A percentile compares a stretch with the other conserved stretches of the same genome.
Evolutionary conservation across 1,284 basidiomycete genomes (phyloP).

Genomic region (Trametes versicolor): DNA sequence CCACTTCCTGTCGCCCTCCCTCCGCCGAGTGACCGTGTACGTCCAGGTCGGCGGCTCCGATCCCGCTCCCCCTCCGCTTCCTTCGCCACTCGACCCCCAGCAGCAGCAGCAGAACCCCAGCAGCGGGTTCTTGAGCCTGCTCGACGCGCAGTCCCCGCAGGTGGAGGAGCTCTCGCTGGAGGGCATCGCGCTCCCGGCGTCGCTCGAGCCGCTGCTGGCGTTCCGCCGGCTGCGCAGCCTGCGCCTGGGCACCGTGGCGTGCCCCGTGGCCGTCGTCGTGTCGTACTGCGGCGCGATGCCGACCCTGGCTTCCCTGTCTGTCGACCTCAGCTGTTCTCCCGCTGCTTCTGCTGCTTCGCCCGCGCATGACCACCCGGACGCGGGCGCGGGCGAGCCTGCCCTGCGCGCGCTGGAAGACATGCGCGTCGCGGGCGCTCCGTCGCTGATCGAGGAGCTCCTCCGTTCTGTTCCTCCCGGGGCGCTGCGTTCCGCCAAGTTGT

Average conservation of each 20-base stretch:
- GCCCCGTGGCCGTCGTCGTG: conserved; percentile 17
- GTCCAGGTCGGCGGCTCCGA: conserved; percentile 13
- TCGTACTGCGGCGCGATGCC: conserved; percentile 26
- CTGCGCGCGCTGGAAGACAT: conserved; percentile 22
- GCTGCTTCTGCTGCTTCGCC: neutral
- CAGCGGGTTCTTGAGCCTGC: conserved; percentile 5
- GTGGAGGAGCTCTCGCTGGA: conserved; percentile 27
- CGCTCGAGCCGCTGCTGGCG: conserved; percentile 12
- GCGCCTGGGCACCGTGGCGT: conserved; percentile 23
- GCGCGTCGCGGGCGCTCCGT: conserved; percentile 22
- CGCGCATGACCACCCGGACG: neutral
- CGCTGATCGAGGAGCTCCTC: conserved; percentile 25
- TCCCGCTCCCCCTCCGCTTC: neutral
- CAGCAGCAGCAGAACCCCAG: neutral
- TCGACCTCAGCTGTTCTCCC: conserved; percentile 16
- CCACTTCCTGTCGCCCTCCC: conserved; percentile 26
- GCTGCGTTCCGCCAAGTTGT: conserved; percentile 17
- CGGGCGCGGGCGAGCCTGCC: neutral
- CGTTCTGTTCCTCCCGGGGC: conserved; percentile 11
- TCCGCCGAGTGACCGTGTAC: conserved; percentile 27
- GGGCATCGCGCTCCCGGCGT: conserved; percentile 25
- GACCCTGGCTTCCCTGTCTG: conserved; percentile 23
- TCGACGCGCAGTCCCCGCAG: conserved; percentile 17
- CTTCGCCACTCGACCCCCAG: too few relatives aligned
- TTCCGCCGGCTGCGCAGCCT: conserved; percentile 27